Percentiles rank a stretch among this genome's conserved stretches.
Evolutionary conservation across 2,329 filamentous ascomycete species (phyloP).

Genomic region (Fusarium sp.): DNA sequence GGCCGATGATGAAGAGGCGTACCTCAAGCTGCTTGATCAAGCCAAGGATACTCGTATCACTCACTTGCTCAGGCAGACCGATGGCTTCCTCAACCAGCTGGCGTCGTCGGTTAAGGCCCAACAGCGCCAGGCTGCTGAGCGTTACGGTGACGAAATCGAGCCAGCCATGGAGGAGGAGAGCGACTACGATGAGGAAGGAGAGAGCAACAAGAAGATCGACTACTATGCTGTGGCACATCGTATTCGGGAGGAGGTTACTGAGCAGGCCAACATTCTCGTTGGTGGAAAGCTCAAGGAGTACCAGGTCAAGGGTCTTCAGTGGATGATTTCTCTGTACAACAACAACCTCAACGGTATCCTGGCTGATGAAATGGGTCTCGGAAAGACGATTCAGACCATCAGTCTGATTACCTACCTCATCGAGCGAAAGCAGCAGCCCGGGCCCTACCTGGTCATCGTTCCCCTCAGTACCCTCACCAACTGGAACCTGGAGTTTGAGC

Average conservation of each 20-base stretch:
- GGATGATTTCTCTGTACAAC: constrained; percentile 99
- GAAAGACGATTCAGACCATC: constrained; percentile 99
- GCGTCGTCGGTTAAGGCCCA: constrained; percentile 94
- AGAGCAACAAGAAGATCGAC: constrained; percentile 85
- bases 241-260: constrained; percentile 89
- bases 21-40: constrained; percentile 96
- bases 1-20: constrained; percentile 99
- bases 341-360: constrained; percentile 99
- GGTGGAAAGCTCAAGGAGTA: constrained; percentile 97
- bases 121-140: constrained; percentile 84
- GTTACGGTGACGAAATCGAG: constrained; percentile 75
- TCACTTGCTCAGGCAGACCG: constrained; percentile 94
- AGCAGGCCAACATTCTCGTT: constrained; percentile 87
- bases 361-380: constrained; percentile 99
- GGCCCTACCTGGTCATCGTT: constrained; percentile 96
- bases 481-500: constrained; percentile 98
- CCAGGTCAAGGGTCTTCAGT: constrained; percentile 97
- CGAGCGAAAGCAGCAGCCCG: constrained; percentile 90
- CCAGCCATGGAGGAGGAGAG: constrained; percentile 71
- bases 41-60: constrained; percentile 99
- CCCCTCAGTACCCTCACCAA: constrained; percentile 97
- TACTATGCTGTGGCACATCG: constrained; percentile 99
- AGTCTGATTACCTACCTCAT: constrained; percentile 97
- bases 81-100: constrained; percentile 96
- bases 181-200: constrained; percentile 76